Evolutionary conservation across 2,329 filamentous ascomycete genomes (phyloP), one percentile per base, ranked within the genome.

Genomic region (Monilinia vaccinii-corymbosi): DNA sequence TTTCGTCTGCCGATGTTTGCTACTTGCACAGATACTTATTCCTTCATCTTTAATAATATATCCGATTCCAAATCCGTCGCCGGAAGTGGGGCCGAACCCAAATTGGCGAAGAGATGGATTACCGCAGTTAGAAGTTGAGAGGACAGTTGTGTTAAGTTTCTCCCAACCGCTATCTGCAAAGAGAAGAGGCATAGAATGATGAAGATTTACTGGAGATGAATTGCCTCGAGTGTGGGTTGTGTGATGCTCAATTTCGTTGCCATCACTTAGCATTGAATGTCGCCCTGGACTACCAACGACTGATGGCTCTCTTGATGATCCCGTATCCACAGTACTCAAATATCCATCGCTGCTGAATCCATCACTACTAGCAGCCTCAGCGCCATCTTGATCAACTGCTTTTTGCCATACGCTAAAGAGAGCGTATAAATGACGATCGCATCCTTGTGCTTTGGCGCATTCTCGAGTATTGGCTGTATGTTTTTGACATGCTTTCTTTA

Each of bases 31-130:
- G 63, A 99, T 93, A 50, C 87, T 91, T 62, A 97, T 89, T 52
- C 84, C 82, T 56, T 94, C 89, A 66, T 95, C 91, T 75, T 99
- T 99, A 81, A 99, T 97, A 70, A 99, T 97, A 76, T 99, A 99
- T 2, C 94, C 94, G 60, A 99, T 97, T 34, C 94, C 94, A 71
- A 97, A 97, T 0, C 94, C 94, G 66, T 97, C 91, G 2, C 86
- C 93, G 0, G 89, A 93, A 0, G 93, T 96, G 1, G 94, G 94
- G 0, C 94, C 94, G 71, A 99, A 99, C 4, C 94, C 94, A 69
- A 99, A 99, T 69, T 97, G 93, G 2, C 94, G 86, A 21, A 99
- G 84, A 0, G 88, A 91, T 0, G 94, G 94, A 74, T 97, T 99
- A 61, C 94, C 94, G 74, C 94, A 99, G 78, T 99, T 99, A n/a